Evolutionary conservation across 805 yeast species (phyloP).

Genomic region (Saccharomycopsis sp.): DNA sequence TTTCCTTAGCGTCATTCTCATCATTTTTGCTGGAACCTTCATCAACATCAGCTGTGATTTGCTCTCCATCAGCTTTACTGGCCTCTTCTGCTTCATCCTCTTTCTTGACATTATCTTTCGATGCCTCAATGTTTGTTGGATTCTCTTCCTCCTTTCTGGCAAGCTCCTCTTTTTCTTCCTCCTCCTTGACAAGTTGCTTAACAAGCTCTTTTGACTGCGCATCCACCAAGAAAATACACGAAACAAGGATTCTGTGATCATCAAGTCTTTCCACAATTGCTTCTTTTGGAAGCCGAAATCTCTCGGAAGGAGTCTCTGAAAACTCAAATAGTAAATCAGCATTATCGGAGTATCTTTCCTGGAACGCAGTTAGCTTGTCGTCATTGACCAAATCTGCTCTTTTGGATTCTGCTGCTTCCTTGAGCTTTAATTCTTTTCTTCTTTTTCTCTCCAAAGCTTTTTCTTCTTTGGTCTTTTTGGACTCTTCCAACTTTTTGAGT

Average conservation of each 20-base stretch:
- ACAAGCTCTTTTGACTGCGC: conserved; percentile 6
- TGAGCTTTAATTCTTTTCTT: conserved; percentile 7
- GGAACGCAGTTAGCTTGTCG: conserved; percentile 63
- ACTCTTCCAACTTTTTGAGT: not conserved
- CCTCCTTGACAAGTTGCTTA: conserved; percentile 16
- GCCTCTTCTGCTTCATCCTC: conserved; percentile 22
- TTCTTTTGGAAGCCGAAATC: conserved; percentile 70
- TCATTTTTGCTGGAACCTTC: conserved; percentile 28
- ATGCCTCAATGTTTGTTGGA: not conserved
- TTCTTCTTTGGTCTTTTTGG: conserved; percentile 1
- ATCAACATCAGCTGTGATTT: conserved; percentile 21
- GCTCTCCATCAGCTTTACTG: conserved; percentile 11
- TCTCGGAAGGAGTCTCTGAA: conserved; percentile 63
- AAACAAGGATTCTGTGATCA: conserved; percentile 30
- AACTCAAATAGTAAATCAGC: conserved; percentile 82
- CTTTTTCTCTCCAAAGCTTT: not conserved
- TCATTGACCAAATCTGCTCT: conserved; percentile 31
- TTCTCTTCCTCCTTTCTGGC: conserved; percentile 23
- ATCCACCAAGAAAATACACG: conserved; percentile 28
- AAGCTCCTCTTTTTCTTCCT: conserved; percentile 19
- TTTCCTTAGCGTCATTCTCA: conserved; percentile 19
- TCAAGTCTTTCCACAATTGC: conserved; percentile 55
- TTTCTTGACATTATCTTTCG: conserved; percentile 12
- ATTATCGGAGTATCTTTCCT: conserved; percentile 55
- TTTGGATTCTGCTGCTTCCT: conserved; percentile 8